Evolutionary conservation across 1,139 yeast species (phyloP), one percentile per base, ranked within the genome.

Genomic region (Yamadazyma mexicana): DNA sequence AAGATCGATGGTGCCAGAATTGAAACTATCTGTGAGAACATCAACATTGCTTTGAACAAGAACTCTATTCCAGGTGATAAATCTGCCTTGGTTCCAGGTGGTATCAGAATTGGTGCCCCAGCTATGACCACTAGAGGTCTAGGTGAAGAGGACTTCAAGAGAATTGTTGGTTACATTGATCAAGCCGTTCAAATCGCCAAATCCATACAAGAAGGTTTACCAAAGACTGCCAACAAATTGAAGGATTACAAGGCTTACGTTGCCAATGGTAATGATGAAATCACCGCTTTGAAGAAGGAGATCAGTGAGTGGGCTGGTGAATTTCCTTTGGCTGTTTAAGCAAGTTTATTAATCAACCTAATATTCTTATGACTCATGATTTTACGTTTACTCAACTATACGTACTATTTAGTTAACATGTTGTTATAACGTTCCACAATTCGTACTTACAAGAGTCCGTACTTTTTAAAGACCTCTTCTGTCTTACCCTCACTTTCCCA

Each of bases 51-150:
- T 25, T 81, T 89, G 59, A 92, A 92, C 79, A 92, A 92, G 73
- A 92, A 92, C 78, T 85, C 98, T 38, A 89, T 92, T 52, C 98
- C 98, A 48, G 98, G 98, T 60, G 98, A 92, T 69, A 89, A 87
- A 74, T 87, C 96, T 37, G 98, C 98, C 45, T 79, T 92, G 50
- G 95, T 89, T 44, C 98, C 98, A 60, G 95, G 96, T 65, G 98
- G 98, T 67, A 83, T 92, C 49, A 87, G 98, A 73, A 84, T 92
- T 50, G 98, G 98, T 62, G 89, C 98, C 31, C 98, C 98, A 52
- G 98, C 98, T 47, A 92, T 92, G 98, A 80, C 97, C 48, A 87
- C 98, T 47, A 87, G 98, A 73, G 98, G 98, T 56, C 79, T 91
- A 60, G 84, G 87, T 51, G 88, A 83, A 62, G 84, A 75, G 49